phyloP scores from a whole-genome alignment of 2,329 filamentous ascomycete species.

The Colletotrichum australisinense region DNA sequence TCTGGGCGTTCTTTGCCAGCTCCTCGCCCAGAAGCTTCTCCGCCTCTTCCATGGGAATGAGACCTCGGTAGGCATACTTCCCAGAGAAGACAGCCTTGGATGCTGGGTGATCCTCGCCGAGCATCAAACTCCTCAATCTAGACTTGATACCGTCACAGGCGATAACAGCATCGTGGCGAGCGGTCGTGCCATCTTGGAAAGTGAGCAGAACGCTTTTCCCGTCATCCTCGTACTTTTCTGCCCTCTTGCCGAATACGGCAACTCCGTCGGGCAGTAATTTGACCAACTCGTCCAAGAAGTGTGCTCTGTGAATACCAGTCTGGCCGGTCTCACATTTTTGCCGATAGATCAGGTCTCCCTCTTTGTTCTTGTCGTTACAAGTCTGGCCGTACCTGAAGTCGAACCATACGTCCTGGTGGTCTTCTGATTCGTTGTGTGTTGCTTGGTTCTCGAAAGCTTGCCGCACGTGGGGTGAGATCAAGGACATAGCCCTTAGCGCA shows the following conservation, averaged over 20 bases:
- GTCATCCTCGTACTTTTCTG: conserved; percentile 33
- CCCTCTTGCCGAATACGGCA: conserved; percentile 44
- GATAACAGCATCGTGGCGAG: conserved; percentile 56
- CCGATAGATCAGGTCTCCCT: conserved; percentile 23
- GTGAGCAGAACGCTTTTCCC: conserved; percentile 40
- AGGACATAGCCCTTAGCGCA: conserved; percentile 56
- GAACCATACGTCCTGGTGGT: conserved; percentile 38
- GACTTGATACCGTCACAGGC: conserved; percentile 70
- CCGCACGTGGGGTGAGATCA: conserved; percentile 43
- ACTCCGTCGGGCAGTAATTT: conserved; percentile 47
- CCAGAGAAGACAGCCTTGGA: conserved; percentile 58
- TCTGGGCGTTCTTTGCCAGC: conserved; percentile 51
- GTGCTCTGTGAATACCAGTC: conserved; percentile 22
- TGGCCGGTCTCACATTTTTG: conserved; percentile 21
- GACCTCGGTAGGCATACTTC: conserved; percentile 67
- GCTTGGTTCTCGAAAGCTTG: conserved; percentile 49
- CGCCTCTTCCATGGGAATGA: conserved; percentile 62
- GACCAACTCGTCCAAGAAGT: conserved; percentile 50
- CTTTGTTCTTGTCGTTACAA: conserved; percentile 21
- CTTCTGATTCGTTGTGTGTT: conserved; percentile 21
- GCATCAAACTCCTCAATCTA: conserved; percentile 58
- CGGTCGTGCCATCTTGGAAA: conserved; percentile 54
- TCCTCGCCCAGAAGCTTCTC: conserved; percentile 57
- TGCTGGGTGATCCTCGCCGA: conserved; percentile 54
- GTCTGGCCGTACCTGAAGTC: conserved; percentile 35